Evolutionary conservation across 192 early-diverging fungal species (phyloP).

Genomic region (Podochytrium sp.): DNA sequence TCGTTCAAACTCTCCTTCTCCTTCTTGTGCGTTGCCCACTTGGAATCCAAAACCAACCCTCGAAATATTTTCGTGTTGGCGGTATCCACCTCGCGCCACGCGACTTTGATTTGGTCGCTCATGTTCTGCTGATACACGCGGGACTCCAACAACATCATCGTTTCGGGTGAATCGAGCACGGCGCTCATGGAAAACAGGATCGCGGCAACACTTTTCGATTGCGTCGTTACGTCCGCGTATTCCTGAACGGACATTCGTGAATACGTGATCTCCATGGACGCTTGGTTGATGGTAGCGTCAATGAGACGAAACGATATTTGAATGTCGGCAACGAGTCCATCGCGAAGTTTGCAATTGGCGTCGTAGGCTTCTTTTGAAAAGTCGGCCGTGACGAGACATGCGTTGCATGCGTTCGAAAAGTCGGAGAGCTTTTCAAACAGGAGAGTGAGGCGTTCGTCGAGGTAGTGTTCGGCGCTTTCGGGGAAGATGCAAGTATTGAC

Average conservation of each 20-base stretch:
- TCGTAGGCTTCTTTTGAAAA: background rate
- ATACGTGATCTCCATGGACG: conserved; percentile 22
- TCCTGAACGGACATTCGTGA: conserved; percentile 17
- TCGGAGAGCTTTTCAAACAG: background rate
- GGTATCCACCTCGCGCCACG: too few relatives aligned
- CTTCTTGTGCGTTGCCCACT: too few relatives aligned
- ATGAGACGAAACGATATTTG: conserved; percentile 1
- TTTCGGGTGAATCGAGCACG: background rate
- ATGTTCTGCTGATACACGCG: background rate
- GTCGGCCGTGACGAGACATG: background rate
- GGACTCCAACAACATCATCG: background rate
- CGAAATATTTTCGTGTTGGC: too few relatives aligned
- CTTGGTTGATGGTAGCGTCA: conserved; percentile 5
- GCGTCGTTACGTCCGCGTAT: background rate
- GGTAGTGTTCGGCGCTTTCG: conserved; percentile 5
- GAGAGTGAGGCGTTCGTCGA: background rate
- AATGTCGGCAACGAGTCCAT: background rate
- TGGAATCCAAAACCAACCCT: too few relatives aligned
- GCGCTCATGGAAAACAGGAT: conserved; percentile 16
- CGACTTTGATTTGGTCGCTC: too few relatives aligned
- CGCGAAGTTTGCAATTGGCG: background rate
- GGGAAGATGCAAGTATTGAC: conserved; percentile 11
- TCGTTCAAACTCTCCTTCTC: too few relatives aligned
- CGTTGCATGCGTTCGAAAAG: background rate
- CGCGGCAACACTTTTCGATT: background rate